Evolutionary conservation across 2,329 filamentous ascomycete genomes (phyloP).

Genomic region (Plenodomus lindquistii): DNA sequence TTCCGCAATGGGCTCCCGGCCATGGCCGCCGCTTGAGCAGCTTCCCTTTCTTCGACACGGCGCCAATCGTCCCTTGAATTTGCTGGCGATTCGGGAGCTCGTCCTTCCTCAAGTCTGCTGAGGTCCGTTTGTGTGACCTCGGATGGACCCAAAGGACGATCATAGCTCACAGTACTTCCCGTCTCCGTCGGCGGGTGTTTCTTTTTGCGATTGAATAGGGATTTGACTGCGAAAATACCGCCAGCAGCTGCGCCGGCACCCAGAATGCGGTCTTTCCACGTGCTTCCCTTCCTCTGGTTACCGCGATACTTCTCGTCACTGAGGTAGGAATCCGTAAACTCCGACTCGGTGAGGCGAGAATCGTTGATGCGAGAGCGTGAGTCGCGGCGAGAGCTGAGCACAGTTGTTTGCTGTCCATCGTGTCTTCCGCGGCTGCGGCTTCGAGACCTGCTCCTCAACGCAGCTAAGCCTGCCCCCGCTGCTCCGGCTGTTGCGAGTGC

Average conservation of each 20-base stretch:
- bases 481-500: conserved; percentile 59
- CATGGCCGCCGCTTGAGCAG: conserved; percentile 43
- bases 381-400: conserved; percentile 41
- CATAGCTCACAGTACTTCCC: conserved; percentile 58
- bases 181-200: conserved; percentile 50
- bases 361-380: conserved; percentile 30
- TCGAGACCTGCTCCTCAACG: conserved; percentile 50
- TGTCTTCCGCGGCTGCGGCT: conserved; percentile 42
- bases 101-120: conserved; percentile 58
- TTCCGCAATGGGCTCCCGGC: conserved; percentile 53
- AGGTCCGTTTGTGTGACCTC: conserved; percentile 54
- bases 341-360: conserved; percentile 15
- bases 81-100: conserved; percentile 53
- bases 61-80: conserved; percentile 41
- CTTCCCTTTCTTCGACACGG: conserved; percentile 44
- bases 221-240: conserved; percentile 51
- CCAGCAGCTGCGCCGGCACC: conserved; percentile 49
- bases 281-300: conserved; percentile 33
- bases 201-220: conserved; percentile 62
- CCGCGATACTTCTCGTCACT: conserved; percentile 50
- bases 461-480: conserved; percentile 61
- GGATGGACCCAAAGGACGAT: conserved; percentile 54
- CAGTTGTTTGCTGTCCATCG: conserved; percentile 30
- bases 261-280: conserved; percentile 52
- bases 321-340: conserved; percentile 39